Conservation (phyloP, 345 rosid genomes). For the Rhodomyrtus tomentosa region DNA sequence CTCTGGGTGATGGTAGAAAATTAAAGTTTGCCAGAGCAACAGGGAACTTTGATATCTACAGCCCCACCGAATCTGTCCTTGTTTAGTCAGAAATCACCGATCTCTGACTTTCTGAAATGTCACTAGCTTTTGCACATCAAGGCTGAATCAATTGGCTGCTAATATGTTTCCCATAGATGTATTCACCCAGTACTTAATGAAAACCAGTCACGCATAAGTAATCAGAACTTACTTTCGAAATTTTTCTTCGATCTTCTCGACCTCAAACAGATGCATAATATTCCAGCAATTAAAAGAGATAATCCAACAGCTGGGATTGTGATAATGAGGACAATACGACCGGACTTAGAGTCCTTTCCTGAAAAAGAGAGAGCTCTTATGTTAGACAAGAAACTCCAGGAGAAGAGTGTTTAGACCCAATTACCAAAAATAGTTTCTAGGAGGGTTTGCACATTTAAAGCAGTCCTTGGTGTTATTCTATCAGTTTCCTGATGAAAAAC, state of each 20-base stretch:
- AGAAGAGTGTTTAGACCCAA: not conserved
- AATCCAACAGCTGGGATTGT: not conserved
- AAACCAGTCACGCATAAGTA: not conserved
- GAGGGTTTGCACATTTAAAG: not conserved
- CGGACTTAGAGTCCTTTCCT: not conserved
- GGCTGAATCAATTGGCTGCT: not conserved
- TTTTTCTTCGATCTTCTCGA: not conserved
- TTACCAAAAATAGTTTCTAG: not conserved
- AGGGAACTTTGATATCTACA: not conserved
- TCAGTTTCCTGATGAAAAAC: not conserved
- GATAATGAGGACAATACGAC: not conserved
- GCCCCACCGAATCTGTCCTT: not conserved
- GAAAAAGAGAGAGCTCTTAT: not conserved
- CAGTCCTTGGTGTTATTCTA: not conserved
- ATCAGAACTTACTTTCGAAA: not conserved
- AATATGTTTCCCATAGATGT: not conserved
- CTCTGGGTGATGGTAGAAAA: not conserved
- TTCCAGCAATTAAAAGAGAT: not conserved
- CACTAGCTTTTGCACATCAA: not conserved
- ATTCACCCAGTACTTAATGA: not conserved
- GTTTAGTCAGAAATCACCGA: not conserved
- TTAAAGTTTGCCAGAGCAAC: not conserved
- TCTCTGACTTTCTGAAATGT: not conserved
- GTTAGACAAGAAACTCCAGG: not conserved
- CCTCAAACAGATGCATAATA: not conserved